Evolutionary conservation across 2,329 filamentous ascomycete species (phyloP), one percentile per base, ranked within the genome.

Genomic region (Cercospora nicotianae): DNA sequence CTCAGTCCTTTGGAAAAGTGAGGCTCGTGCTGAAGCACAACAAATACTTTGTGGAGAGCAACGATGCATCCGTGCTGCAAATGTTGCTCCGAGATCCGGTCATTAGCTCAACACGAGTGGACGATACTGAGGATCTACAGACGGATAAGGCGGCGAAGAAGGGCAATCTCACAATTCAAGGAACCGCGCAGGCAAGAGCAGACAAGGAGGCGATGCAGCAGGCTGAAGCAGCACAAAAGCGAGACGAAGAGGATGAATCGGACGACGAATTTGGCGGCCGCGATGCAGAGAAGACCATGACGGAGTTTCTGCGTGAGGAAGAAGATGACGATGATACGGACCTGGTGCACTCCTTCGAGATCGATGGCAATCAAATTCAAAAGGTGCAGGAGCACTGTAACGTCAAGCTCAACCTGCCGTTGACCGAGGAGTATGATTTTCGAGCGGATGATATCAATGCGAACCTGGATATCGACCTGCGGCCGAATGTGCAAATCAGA

Each of bases 361-460:
- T 99, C 68, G 87, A 87, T 2, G 91, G 94, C 72, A 87, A 89
- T 69, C 89, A 89, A 55, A 93, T 97, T 51, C 93, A 97, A 80
- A 86, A 86, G 2, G 94, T 98, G 1, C 92, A 96, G 76, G 93
- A 95, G 79, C 90, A 93, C 67, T 98, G 95, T 76, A 78, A 78
- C 36, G 87, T 96, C 63, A 90, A 91, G 57, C 88, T 99, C 61
- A 91, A 90, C 28, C 91, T 93, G 70, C 95, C 95, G 3, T 90
- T 97, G 8, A 87, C 97, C 8, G 94, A 98, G 79, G 95, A 99
- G 80, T 99, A 99, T 79, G 95, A 99, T 79, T 99, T 98, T 80
- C 87, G 93, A 67, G 94, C 95, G 73, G 95, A 99, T 78, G 88
- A 91, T 69, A 86, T 89, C 73, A 99, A 98, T 75, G 88, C 94